Conservation (phyloP, 75 land plant species). For the Picea glauca region DNA sequence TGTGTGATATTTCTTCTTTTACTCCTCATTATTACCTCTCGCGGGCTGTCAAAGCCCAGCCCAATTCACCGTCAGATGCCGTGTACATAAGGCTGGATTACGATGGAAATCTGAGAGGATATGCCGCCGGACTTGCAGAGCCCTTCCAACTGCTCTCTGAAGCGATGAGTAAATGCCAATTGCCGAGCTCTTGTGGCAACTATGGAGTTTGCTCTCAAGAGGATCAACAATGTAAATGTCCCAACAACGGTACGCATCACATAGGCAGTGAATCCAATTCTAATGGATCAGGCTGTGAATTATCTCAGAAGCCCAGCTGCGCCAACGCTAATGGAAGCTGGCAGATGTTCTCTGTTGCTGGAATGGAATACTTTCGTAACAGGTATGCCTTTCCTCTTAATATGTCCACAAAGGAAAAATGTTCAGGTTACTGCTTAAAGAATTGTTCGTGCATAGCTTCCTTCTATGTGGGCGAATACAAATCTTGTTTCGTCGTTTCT, state of each 20-base stretch:
- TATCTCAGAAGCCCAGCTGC: neutral
- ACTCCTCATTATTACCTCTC: neutral
- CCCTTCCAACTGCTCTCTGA: no score
- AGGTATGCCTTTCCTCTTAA: neutral
- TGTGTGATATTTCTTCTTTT: neutral
- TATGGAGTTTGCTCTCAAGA: neutral
- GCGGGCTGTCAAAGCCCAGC: no score
- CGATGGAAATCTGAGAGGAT: slow-evolving; percentile 9
- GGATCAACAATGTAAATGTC: neutral
- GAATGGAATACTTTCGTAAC: neutral
- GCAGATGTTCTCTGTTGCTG: slow-evolving; percentile 5
- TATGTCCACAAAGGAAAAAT: neutral
- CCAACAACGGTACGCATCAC: neutral
- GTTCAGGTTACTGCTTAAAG: slow-evolving; percentile 1
- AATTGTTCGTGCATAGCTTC: slow-evolving; percentile 10
- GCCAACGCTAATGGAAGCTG: neutral
- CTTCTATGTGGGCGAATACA: neutral
- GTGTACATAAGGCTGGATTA: neutral
- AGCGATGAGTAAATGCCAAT: neutral
- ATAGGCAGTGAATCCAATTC: neutral
- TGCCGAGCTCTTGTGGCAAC: slow-evolving; percentile 3
- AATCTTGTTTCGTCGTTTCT: neutral
- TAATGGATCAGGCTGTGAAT: neutral
- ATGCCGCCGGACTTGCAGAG: neutral
- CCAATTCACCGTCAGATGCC: no score